Evolutionary conservation across 257 asterid species (phyloP), one percentile per base, ranked within the genome.

Genomic region (Capsicum pubescens): DNA sequence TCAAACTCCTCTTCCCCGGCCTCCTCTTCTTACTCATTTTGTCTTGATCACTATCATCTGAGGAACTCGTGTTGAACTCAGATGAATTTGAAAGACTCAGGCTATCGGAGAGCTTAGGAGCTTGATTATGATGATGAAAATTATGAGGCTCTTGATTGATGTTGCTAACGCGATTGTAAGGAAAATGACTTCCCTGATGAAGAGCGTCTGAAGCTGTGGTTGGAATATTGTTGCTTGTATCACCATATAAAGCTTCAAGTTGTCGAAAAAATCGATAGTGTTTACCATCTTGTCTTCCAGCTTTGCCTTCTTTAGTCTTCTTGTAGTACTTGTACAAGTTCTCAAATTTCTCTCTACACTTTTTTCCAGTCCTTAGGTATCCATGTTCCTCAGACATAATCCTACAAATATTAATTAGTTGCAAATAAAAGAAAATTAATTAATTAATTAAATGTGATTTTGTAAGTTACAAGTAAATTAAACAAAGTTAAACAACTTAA

Each of bases 311-410:
- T 87, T 94, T 97, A 14, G 99, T 97, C 90, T 97, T 97, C 84
- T 95, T 97, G 97, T 97, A 97, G 88, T 97, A 97, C 83, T 97
- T 97, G 91, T 97, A 97, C 84, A 97, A 84, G 86, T 97, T 97
- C 87, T 97, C 99, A 35, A 97, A 97, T 72, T 97, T 97, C 90
- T 97, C 99, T 84, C 99, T 93, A 90, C 99, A 97, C 87, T 97
- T 97, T 83, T 95, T 97, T 76, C 99, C 99, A 80, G 97, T 93
- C 83, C 99, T 94, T 82, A 91, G 97, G 84, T 95, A 97, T 7
- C 99, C 99, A 84, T 95, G 94, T 46, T 97, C 98, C 81, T 97
- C 99, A 4, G 90, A 91, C 99, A 97, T 91, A 63, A 97, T 95
- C 94, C 99, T 97, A 91, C 21, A 81, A 32, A 57, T 0, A 7